Conservation (phyloP, 2,329 filamentous ascomycete species). For the Fusarium solani-melongenae region DNA sequence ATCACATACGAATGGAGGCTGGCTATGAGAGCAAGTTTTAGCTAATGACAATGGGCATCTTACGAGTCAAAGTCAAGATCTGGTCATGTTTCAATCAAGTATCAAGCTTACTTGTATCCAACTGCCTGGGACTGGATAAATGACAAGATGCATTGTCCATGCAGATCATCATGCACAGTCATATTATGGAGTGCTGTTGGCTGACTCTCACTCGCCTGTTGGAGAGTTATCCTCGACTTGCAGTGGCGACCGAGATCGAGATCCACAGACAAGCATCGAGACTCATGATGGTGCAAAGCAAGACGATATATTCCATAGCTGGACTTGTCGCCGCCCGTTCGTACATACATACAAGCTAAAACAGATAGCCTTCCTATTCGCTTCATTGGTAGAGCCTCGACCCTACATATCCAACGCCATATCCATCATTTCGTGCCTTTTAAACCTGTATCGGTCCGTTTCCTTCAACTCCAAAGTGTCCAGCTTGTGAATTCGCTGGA, state of each 20-base stretch:
- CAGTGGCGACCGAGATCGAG: constrained; percentile 27
- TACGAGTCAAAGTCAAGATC: not conserved
- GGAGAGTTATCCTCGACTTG: not conserved
- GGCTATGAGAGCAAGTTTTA: not conserved
- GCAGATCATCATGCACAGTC: constrained; percentile 39
- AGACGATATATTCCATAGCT: not conserved
- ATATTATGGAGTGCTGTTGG: constrained; percentile 4
- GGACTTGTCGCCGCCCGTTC: not conserved
- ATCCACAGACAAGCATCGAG: constrained; percentile 12
- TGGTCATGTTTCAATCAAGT: not conserved
- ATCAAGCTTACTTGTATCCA: not conserved
- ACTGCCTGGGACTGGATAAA: not conserved
- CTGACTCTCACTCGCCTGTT: not conserved
- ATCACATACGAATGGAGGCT: not conserved
- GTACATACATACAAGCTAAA: not conserved
- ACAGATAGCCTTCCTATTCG: not conserved
- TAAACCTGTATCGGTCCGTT: constrained; percentile 11
- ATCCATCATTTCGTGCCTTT: constrained; percentile 14
- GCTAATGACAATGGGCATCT: not conserved
- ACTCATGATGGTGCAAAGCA: not conserved
- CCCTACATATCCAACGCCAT: constrained; percentile 26
- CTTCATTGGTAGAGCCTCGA: constrained; percentile 15
- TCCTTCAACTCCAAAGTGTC: constrained; percentile 38
- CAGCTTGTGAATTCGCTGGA: constrained; percentile 33
- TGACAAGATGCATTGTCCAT: constrained; percentile 22